These are phyloP conservation scores for Sanghuangporus weigelae DNA, from an alignment of 1,284 basidiomycete species.

Conservation along the genomic window DNA sequence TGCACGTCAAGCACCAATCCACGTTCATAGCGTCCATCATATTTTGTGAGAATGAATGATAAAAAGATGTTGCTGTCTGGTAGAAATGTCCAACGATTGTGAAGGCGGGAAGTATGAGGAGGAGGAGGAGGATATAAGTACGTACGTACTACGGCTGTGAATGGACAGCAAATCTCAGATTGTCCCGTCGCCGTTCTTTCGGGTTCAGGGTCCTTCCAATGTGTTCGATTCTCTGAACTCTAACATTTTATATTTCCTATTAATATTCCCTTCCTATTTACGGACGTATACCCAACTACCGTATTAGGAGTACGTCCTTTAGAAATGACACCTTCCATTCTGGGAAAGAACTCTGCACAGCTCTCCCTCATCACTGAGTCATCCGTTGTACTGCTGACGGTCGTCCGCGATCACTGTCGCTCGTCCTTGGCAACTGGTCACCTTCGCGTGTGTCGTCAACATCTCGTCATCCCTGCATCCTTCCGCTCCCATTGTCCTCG, in stretches of 20 bases:
- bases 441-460: background rate
- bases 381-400: too few relatives aligned
- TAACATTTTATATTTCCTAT: too few relatives aligned
- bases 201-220: background rate
- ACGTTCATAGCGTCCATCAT: constrained; percentile 41
- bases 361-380: too few relatives aligned
- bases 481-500: background rate
- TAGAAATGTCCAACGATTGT: too few relatives aligned
- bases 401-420: too few relatives aligned
- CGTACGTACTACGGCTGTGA: too few relatives aligned
- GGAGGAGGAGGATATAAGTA: background rate
- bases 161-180: background rate
- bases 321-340: background rate
- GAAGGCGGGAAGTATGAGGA: background rate
- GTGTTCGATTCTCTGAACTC: background rate
- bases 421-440: too few relatives aligned
- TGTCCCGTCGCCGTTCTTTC: background rate
- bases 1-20: constrained; percentile 64
- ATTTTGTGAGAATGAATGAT: constrained; percentile 7
- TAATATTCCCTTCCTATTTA: background rate
- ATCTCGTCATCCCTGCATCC: background rate
- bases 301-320: background rate
- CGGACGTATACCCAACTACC: background rate
- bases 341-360: background rate
- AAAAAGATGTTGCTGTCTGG: constrained; percentile 11